phyloP scores from a whole-genome alignment of 768 basidiomycete species.

The Boletus tomentosulus region DNA sequence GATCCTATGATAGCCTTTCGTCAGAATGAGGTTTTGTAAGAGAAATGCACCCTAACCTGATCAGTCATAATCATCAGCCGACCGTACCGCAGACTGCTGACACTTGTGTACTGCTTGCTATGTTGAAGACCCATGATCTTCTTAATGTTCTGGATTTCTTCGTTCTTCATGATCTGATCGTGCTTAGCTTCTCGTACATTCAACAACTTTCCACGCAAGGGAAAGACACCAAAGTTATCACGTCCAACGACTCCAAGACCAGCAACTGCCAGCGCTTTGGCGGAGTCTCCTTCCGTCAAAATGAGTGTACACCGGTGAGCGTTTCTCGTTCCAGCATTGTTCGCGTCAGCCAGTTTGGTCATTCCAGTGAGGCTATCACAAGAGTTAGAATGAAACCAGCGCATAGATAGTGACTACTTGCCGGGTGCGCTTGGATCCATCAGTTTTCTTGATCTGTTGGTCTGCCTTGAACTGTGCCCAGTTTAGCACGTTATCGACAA shows the following conservation, averaged over 20 bases:
- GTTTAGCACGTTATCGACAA: slow-evolving; percentile 87
- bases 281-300: slow-evolving; percentile 98
- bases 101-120: slow-evolving; percentile 78
- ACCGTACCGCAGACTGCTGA: slow-evolving; percentile 79
- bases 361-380: slow-evolving; percentile 74
- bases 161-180: slow-evolving; percentile 97
- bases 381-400: slow-evolving; percentile 1
- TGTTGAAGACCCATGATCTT: slow-evolving; percentile 97
- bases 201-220: slow-evolving; percentile 91
- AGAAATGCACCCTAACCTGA: slow-evolving; percentile 56
- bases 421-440: slow-evolving; percentile 88
- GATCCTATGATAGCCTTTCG: slow-evolving; percentile 60
- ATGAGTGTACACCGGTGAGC: slow-evolving; percentile 89
- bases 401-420: slow-evolving; percentile 27
- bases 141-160: slow-evolving; percentile 95
- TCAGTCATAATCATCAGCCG: slow-evolving; percentile 99
- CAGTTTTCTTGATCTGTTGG: slow-evolving; percentile 93
- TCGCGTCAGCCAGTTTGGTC: slow-evolving; percentile 93
- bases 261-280: slow-evolving; percentile 93
- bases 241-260: slow-evolving; percentile 93
- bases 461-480: slow-evolving; percentile 99
- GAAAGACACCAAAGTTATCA: slow-evolving; percentile 97
- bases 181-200: slow-evolving; percentile 97
- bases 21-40: not conserved
- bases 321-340: slow-evolving; percentile 87